These are phyloP conservation scores for Alternaria novae-zelandiae DNA, from an alignment of 2,329 filamentous ascomycete genomes.

Conservation along the genomic window DNA sequence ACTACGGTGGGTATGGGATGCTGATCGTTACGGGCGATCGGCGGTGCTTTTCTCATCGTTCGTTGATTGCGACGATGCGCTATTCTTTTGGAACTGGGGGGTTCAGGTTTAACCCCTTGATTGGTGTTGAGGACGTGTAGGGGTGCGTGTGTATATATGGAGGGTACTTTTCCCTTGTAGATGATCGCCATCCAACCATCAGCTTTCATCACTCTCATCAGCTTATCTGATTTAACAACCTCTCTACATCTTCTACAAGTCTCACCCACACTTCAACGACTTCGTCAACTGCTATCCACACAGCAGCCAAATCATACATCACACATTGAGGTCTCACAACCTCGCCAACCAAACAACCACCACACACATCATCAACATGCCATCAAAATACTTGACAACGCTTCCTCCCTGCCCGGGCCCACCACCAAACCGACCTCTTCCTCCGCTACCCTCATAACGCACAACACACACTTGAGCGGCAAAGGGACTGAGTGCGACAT, in stretches of 20 bases:
- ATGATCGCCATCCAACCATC: neutral
- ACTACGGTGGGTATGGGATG: neutral
- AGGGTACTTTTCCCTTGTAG: neutral
- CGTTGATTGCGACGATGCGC: neutral
- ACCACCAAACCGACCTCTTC: neutral
- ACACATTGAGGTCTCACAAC: neutral
- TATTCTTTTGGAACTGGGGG: constrained; percentile 1
- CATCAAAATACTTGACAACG: neutral
- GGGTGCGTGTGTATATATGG: neutral
- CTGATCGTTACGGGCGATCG: neutral
- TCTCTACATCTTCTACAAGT: neutral
- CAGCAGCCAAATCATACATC: neutral
- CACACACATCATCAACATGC: neutral
- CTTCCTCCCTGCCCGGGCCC: neutral
- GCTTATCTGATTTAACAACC: neutral
- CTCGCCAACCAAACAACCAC: neutral
- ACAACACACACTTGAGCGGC: neutral
- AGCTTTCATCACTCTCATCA: neutral
- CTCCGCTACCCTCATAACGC: neutral
- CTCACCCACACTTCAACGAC: neutral
- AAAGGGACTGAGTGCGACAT: neutral
- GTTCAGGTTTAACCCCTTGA: neutral
- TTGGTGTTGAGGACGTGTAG: neutral
- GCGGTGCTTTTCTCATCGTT: constrained; percentile 1
- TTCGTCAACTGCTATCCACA: neutral